Base-by-base conservation (phyloP, 345 rosid genomes). In the Aquilaria malaccensis region DNA sequence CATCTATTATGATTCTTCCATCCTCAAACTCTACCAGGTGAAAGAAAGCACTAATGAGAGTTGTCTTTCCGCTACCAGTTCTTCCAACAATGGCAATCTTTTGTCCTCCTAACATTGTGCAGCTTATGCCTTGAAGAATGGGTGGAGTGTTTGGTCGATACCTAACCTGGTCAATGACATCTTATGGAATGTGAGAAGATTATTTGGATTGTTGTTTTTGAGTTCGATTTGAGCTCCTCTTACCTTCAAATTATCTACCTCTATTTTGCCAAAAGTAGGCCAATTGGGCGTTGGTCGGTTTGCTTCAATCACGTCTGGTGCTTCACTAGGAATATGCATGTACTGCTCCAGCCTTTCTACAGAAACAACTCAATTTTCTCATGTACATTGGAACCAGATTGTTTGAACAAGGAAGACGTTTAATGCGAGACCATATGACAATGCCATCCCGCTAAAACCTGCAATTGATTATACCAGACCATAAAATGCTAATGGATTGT, bases 341-440 rank as follows among this genome's bases (percentile, higher is more conserved):
- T 83, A 86, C 61, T 86, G 93, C 71, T 83, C 76, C 45, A 86
- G 72, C 53, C 87, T 81, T 66, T 86, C 89, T n/a, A 86, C 79
- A n/a, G 85, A 85, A 50, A 85, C 56, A 32, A 81, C 73, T 37
- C 54, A 59, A 58, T 73, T 81, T 10, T 80, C 83, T 32, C 69
- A 12, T 0, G 64, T 59, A 67, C 92, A 85, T 46, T 83, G 88
- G 66, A 15, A 60, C 64, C 79, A 78, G 62, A 79, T 78, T 2
- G 84, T 79, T 12, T 11, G 0, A 7, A 77, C 83, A 50, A 83
- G 62, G 67, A 75, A 77, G 58, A 67, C 61, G 69, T 83, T 83
- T 29, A 85, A 62, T 4, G 91, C 80, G 14, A 85, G 81, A 45
- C 91, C 91, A 47, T 80, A 85, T 6, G 88, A 62, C 64, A 85